Base-by-base conservation (phyloP, 805 yeast species). In the Candida nitratophila region DNA sequence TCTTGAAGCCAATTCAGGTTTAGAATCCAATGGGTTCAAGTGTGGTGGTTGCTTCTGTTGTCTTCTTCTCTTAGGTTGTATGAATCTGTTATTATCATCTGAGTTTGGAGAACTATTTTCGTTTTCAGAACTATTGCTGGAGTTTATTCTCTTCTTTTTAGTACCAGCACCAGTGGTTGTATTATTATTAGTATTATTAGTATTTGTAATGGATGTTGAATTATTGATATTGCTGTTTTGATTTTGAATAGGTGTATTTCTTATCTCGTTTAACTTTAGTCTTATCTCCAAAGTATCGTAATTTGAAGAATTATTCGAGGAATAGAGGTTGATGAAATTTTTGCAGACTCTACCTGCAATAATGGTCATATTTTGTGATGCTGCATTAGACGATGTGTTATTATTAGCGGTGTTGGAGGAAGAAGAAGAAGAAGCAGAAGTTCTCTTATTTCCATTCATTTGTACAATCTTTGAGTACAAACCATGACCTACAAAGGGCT, bases 291-390 rank as follows among this genome's bases (percentile, higher is more conserved):
- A 59, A 2, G 84, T 80, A 47, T 77, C 73, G 20, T 49, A 3
- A 1, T 71, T 60, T 12, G 74, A 61, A 34, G 59, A 50, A 55
- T 66, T 60, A 63, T 70, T 52, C 41, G 47, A 16, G 3, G 47
- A 54, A 65, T 52, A 76, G 59, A 40, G 75, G 72, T 26, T 55
- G 26, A 78, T 69, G 42, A 80, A 67, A 53, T 74, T 79, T 44
- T 76, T 77, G 51, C 83, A 78, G 31, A 80, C 79, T 44, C 83
- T 52, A 3, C 76, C 76, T 3, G 73, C 70, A 12, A 83, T 76
- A 5, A 81, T 69, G 5, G 27, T 24, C 27, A 71, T 65, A 29
- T 42, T 47, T 24, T 43, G 43, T 19, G 16, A 14, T n/a, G n/a
- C n/a, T n/a, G n/a, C n/a, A n/a, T n/a, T n/a, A n/a, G n/a, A n/a